phyloP scores from a whole-genome alignment of 192 early-diverging fungal genomes.

The Coemansia sp. region DNA sequence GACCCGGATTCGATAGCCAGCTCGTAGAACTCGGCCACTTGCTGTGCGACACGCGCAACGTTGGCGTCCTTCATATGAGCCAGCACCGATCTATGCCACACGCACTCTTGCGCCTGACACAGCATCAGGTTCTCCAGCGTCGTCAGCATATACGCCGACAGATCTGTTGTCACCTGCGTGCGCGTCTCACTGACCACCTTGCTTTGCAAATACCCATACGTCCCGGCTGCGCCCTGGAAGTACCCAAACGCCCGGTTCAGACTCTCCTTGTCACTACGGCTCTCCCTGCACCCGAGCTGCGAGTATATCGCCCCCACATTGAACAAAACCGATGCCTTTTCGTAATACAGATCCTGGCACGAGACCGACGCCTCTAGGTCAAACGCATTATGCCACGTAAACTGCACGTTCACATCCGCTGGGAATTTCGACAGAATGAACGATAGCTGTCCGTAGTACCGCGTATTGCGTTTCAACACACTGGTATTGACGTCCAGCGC shows the following conservation, averaged over 20 bases:
- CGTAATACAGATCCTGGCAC: slow-evolving; percentile 73
- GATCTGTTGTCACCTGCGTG: slow-evolving; percentile 66
- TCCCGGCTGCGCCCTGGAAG: slow-evolving; percentile 86
- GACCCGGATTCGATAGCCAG: slow-evolving; percentile 64
- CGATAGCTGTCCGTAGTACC: slow-evolving; percentile 83
- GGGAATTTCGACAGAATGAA: slow-evolving; percentile 85
- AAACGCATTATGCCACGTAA: slow-evolving; percentile 34
- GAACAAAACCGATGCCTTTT: slow-evolving; percentile 81
- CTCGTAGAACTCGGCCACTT: slow-evolving; percentile 75
- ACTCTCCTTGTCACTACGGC: slow-evolving; percentile 69
- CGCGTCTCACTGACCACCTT: slow-evolving; percentile 65
- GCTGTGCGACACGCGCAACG: slow-evolving; percentile 72
- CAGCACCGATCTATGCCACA: slow-evolving; percentile 81
- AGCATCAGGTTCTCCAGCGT: slow-evolving; percentile 78
- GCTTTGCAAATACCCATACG: slow-evolving; percentile 63
- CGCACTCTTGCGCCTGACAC: slow-evolving; percentile 93
- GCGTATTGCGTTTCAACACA: slow-evolving; percentile 66
- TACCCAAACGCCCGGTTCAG: slow-evolving; percentile 72
- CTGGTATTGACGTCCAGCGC: slow-evolving; percentile 59
- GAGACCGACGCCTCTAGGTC: slow-evolving; percentile 63
- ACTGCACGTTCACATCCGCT: slow-evolving; percentile 67
- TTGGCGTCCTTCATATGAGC: slow-evolving; percentile 79
- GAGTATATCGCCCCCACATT: slow-evolving; percentile 86
- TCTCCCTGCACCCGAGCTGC: slow-evolving; percentile 71
- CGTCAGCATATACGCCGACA: slow-evolving; percentile 66